A percentile compares a stretch with the other conserved stretches of the same genome.
These are phyloP conservation scores for Tulasnella sp. DNA, from an alignment of 768 basidiomycete species.

Conservation along the genomic window DNA sequence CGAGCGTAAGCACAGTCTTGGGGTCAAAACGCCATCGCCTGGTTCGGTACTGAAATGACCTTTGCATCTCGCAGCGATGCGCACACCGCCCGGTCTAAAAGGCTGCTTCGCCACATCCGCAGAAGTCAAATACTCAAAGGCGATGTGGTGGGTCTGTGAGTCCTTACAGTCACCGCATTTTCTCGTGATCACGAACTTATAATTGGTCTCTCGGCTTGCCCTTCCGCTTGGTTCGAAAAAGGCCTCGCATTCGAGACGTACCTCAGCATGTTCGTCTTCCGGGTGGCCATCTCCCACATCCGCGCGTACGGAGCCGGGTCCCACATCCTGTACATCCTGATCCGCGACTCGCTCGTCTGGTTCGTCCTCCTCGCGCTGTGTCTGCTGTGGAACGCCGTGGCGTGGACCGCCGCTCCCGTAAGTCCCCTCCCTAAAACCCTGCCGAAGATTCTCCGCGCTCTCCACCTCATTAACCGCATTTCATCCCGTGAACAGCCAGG, in stretches of 20 bases:
- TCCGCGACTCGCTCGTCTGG: constrained; percentile 25
- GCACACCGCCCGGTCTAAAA: constrained; percentile 15
- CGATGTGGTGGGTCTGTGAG: constrained; percentile 25
- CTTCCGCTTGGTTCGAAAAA: background rate
- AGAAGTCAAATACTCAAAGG: background rate
- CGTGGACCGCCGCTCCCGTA: constrained; percentile 4
- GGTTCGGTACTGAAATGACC: constrained; percentile 3
- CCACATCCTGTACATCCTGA: background rate
- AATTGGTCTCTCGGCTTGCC: background rate
- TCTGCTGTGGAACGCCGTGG: constrained; percentile 16
- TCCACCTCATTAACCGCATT: background rate
- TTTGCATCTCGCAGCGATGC: background rate
- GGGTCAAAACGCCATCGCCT: too few relatives aligned
- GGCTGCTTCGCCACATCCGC: constrained; percentile 17
- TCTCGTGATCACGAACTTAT: background rate
- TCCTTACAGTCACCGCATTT: background rate
- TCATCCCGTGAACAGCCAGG: background rate
- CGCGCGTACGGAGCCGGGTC: background rate
- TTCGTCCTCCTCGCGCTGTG: constrained; percentile 23
- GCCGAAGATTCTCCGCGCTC: background rate
- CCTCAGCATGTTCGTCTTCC: constrained; percentile 11
- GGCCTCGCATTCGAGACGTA: constrained; percentile 22
- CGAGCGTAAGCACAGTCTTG: background rate
- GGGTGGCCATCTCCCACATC: background rate
- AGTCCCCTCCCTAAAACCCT: too few relatives aligned